Base-by-base conservation (phyloP, 495 filamentous ascomycete species). In the Podospora anserina region DNA sequence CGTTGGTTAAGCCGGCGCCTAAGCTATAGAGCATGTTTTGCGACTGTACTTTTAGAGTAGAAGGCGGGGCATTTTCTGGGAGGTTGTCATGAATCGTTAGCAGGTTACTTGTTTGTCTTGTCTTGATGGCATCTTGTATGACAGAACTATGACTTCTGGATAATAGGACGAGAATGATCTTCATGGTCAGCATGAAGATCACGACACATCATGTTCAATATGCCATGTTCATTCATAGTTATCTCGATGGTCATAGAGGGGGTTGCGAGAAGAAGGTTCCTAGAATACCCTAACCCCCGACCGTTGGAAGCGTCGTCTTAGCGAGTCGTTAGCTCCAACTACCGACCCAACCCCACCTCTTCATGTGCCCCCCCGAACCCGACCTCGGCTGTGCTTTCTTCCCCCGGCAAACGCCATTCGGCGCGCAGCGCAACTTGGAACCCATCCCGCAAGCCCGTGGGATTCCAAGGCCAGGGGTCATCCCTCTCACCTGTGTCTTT, bases 21-120 rank as follows among this genome's bases (percentile, higher is more conserved):
- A 85, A 83, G 75, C 69, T 85, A 58, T 85, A 76, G 75, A 67
- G 34, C 23, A 53, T 26, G 44, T 58, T 65, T 55, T 32, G 39
- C 13, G 55, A 49, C 34, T 61, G 32, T 64, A 13, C 30, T 56
- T 32, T 53, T 56, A 18, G 18, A n/a, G 30, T 61, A 27, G n/a
- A 39, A 16, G 58, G 57, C 39, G n/a, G n/a, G 34, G 23, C 60
- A 30, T 64, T 54, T 60, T 54, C 26, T 61, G 54, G 13, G 54
- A 44, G 60, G 60, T 65, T 58, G 16, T 13, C 23, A 66, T 66
- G 59, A 61, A 34, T 49, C 27, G 20, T 55, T 53, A 61, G 59
- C 27, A 49, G 7, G 39, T 49, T 49, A 1, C 30, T 16, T 49
- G 39, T 49, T 49, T 16, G 7, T 11, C 13, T 49, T 49, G 39